Base-by-base conservation (phyloP, 2,329 filamentous ascomycete species). In the Ceratocystis albifundus region DNA sequence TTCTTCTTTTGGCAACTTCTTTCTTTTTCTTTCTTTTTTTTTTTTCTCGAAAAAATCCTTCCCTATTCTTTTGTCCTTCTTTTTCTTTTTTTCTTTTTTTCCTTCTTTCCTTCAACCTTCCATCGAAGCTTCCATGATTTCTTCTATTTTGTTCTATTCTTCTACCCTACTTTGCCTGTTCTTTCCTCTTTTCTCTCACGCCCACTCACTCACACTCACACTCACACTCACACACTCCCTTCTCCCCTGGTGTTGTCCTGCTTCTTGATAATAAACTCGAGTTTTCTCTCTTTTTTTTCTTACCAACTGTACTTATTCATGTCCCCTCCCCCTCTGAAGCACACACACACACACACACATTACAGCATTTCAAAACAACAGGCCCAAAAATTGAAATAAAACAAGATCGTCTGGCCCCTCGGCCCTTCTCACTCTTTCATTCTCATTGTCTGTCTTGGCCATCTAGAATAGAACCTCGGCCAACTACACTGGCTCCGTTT, bases 1-100 rank as follows among this genome's bases (percentile, higher is more conserved):
- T 48, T 48, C 46, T 48, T 48, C 46, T 48, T 48, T 48, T 48
- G 46, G 46, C 46, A 48, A 48, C 46, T 48, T 48, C 46, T 48
- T 48, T 36, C 6, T 36, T 36, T 48, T n/a, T n/a, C n/a, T n/a
- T 48, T 48, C 15, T 48, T 28, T 28, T 48, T 20, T 15, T 1
- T 41, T 41, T 48, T 48, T 48, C 46, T 48, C 46, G 46, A 48
- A 48, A 48, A 48, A 48, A 48, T 48, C 46, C 46, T 48, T 48
- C 44, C n/a, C n/a, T 46, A 15, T 46, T 22, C 20, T 48, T 48
- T 48, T 48, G 17, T 48, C n/a, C 20, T 4, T n/a, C 1, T 46
- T 46, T 46, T 46, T 22, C 20, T 48, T 48, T 48, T 48, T 5
- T 48, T 6, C 20, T 4, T n/a, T 0, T 46, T 46, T 46, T 46